phyloP scores from a whole-genome alignment of 208 protist species.

The Leishmania major region DNA sequence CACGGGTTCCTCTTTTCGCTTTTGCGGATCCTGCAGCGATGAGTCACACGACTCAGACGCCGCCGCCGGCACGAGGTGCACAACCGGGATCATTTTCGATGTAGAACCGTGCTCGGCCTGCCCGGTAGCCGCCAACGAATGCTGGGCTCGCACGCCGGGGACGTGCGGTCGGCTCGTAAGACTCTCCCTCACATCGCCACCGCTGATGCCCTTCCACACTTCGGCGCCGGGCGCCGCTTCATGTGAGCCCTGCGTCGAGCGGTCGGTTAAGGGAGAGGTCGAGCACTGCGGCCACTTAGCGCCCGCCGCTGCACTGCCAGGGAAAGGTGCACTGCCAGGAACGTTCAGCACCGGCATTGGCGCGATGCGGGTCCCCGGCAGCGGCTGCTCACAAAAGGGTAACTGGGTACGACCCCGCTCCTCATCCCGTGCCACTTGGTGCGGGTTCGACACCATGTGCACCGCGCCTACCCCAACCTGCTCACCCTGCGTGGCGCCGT shows the following conservation, averaged over 20 bases:
- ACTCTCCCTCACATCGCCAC: not conserved
- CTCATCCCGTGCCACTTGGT: not conserved
- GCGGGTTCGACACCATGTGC: too few species aligned
- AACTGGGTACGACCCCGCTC: not conserved
- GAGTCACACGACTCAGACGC: constrained; percentile 1
- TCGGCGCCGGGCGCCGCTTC: not conserved
- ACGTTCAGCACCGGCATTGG: constrained; percentile 4
- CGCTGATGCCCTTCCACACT: not conserved
- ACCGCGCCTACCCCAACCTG: too few species aligned
- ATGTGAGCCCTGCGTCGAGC: not conserved
- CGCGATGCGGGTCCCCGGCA: constrained; percentile 2
- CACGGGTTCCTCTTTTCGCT: not conserved
- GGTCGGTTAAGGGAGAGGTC: constrained; percentile 3
- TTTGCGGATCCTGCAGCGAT: not conserved
- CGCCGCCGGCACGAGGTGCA: constrained; percentile 19
- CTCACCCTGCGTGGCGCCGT: not conserved
- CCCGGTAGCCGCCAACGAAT: not conserved
- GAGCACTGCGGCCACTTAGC: constrained; percentile 12
- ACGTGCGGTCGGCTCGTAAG: not conserved
- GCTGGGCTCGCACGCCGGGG: not conserved
- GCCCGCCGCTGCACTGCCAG: constrained; percentile 1
- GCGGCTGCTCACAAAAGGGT: not conserved
- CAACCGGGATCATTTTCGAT: constrained; percentile 29
- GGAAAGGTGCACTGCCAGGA: not conserved
- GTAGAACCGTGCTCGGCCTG: not conserved